Base-by-base conservation (phyloP, 129 eudicot genomes). In the Tanacetum coccineum region DNA sequence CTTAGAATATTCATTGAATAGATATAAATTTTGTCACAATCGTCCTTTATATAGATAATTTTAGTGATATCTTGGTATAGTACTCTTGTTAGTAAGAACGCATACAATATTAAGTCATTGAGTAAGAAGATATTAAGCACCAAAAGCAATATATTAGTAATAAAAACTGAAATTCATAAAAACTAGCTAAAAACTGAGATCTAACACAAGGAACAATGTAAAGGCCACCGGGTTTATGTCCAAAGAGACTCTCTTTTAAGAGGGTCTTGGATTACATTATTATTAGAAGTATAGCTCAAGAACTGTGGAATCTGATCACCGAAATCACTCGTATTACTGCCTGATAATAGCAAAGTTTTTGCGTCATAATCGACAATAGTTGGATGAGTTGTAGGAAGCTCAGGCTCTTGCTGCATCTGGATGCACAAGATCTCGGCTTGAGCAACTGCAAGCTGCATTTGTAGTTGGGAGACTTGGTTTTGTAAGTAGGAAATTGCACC, bases 381-480 rank as follows among this genome's bases (percentile, higher is more conserved):
- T 20, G 58, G 82, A 67, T 68, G 79, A 30, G 63, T 58, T 1
- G 79, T 69, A 11, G 77, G 65, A 42, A 70, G 25, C 9, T 73
- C 77, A 12, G 77, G 72, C 62, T 81, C 81, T 6, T 87, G 96
- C 59, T 93, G 98, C 98, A 93, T 93, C 80, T 91, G 96, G 51
- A 88, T 81, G 86, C 96, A 88, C 10, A 86, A 61, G 48, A 93
- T 93, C 85, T 93, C 98, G 6, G 98, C 96, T 76, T 93, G 98
- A 66, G 98, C 98, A 1, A 93, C 87, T 3, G 98, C 96, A 9
- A 93, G 81, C 59, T 93, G 98, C 98, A 86, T 93, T 74, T 93
- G 95, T 18, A 93, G 77, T 76, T 93, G 95, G 0, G 95, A 88
- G 13, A 93, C 98, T 78, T 93, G 96, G 36, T 84, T 86, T 70